Conservation (phyloP, 164 flowering plant genomes). For the Stephania japonica region DNA sequence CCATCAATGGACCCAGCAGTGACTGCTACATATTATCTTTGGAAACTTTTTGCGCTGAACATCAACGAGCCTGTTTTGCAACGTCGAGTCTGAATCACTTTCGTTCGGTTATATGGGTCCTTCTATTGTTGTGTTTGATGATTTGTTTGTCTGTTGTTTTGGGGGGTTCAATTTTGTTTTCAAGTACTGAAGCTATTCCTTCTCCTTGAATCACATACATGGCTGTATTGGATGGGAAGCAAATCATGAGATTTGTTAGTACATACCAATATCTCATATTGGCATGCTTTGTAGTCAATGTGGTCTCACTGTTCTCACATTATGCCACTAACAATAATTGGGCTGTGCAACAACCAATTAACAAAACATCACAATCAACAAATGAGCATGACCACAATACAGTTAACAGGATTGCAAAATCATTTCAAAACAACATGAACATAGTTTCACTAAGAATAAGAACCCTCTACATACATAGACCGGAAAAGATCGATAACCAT, state of each 20-base stretch:
- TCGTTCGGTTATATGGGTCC: too few species aligned
- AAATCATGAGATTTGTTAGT: neutral
- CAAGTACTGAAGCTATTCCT: too few species aligned
- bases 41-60: neutral
- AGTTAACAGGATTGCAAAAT: too few species aligned
- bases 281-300: neutral
- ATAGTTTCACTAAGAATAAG: too few species aligned
- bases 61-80: neutral
- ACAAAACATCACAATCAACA: neutral
- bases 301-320: neutral
- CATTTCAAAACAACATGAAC: too few species aligned
- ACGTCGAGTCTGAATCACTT: too few species aligned
- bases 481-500: too few species aligned
- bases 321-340: neutral
- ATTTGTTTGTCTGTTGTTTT: too few species aligned
- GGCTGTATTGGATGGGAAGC: neutral
- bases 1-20: neutral
- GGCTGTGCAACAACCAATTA: neutral
- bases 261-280: neutral
- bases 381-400: neutral
- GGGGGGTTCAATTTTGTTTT: too few species aligned
- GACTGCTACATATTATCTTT: neutral
- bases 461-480: too few species aligned
- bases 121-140: too few species aligned
- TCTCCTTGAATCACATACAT: too few species aligned